A percentile compares a stretch with the other conserved stretches of the same genome.
These are phyloP conservation scores for Neurospora tetraspora DNA, from an alignment of 495 filamentous ascomycete species.

Conservation along the genomic window DNA sequence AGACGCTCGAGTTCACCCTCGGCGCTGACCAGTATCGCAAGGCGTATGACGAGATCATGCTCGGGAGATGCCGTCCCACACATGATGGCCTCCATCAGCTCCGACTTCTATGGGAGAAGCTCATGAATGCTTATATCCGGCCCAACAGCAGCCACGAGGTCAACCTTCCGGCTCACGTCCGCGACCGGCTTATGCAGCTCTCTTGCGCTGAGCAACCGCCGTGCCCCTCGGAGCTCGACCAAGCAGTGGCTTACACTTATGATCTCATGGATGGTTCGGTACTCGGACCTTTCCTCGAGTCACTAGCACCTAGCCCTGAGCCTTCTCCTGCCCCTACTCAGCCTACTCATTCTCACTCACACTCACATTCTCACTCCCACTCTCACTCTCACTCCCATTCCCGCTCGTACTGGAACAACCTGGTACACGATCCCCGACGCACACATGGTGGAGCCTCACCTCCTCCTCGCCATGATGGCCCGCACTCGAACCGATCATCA, in stretches of 20 bases:
- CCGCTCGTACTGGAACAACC: neutral
- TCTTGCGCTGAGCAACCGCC: constrained; percentile 57
- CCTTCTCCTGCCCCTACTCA: constrained; percentile 14
- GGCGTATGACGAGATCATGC: constrained; percentile 51
- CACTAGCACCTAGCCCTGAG: constrained; percentile 20
- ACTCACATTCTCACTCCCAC: constrained; percentile 4
- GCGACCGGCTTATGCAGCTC: constrained; percentile 65
- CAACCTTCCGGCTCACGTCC: constrained; percentile 80
- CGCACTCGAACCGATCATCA: constrained; percentile 33
- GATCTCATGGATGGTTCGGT: constrained; percentile 98
- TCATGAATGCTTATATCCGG: constrained; percentile 64
- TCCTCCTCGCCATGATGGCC: constrained; percentile 1
- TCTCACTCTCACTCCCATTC: neutral
- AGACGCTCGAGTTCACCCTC: constrained; percentile 95
- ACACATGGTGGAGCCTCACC: neutral
- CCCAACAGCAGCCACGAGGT: constrained; percentile 81
- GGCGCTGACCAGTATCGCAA: constrained; percentile 85
- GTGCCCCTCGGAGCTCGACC: constrained; percentile 63
- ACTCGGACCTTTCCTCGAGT: constrained; percentile 70
- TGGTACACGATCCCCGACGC: neutral
- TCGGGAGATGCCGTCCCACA: neutral
- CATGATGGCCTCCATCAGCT: constrained; percentile 4
- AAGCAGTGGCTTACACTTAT: constrained; percentile 85
- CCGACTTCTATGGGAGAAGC: constrained; percentile 54
- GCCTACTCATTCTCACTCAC: constrained; percentile 19